These are phyloP conservation scores for Fusarium acutatum DNA, from an alignment of 2,329 filamentous ascomycete species.

Conservation along the genomic window DNA sequence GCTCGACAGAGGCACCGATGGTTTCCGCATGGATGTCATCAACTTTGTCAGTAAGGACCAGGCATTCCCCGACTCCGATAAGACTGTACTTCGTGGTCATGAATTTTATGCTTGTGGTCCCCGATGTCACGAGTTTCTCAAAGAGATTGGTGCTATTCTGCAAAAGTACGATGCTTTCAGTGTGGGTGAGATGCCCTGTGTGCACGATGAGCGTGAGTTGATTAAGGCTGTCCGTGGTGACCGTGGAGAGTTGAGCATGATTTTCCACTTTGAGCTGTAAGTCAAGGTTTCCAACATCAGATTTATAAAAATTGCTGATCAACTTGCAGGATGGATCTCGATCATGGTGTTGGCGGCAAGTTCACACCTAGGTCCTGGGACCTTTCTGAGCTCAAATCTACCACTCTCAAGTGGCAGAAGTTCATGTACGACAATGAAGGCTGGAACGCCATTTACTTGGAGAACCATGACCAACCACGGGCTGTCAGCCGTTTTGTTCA, in stretches of 20 bases:
- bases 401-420: constrained; percentile 65
- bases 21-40: constrained; percentile 74
- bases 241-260: constrained; percentile 72
- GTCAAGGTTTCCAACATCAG: constrained; percentile 20
- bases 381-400: constrained; percentile 60
- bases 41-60: constrained; percentile 73
- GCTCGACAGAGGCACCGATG: constrained; percentile 73
- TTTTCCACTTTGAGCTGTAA: constrained; percentile 75
- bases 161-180: constrained; percentile 59
- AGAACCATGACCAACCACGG: constrained; percentile 73
- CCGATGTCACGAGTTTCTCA: constrained; percentile 56
- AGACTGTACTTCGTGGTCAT: constrained; percentile 44
- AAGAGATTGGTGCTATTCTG: constrained; percentile 55
- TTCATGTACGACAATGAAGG: constrained; percentile 67
- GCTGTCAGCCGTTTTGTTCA: constrained; percentile 64
- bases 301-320: not conserved
- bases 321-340: constrained; percentile 55
- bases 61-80: constrained; percentile 59
- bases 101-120: constrained; percentile 65
- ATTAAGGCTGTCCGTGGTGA: constrained; percentile 62
- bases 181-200: constrained; percentile 61
- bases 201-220: constrained; percentile 52
- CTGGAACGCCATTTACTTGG: constrained; percentile 72
- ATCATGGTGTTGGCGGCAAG: constrained; percentile 56
- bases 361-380: constrained; percentile 55